phyloP scores from a whole-genome alignment of 2,329 filamentous ascomycete genomes.

The Aspergillaceae sp. region DNA sequence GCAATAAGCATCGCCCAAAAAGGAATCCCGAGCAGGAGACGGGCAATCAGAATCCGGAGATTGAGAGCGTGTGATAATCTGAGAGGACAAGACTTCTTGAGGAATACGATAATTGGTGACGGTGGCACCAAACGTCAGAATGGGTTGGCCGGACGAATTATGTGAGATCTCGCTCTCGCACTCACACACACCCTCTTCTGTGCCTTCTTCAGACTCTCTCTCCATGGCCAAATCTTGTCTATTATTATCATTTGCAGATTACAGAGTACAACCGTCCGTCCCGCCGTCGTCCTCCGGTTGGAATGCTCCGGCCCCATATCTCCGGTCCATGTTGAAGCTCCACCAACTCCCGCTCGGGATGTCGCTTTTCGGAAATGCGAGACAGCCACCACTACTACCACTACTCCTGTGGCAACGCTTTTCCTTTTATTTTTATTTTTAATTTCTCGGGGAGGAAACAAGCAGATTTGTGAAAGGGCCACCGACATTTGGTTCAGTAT shows the following conservation, averaged over 20 bases:
- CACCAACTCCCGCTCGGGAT: not conserved
- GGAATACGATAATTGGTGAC: no score
- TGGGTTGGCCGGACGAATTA: no score
- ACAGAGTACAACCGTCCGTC: no score
- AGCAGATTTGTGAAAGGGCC: not conserved
- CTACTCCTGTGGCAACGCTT: not conserved
- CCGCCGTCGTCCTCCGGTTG: not conserved
- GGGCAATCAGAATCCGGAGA: no score
- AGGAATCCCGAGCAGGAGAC: not conserved
- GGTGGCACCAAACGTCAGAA: no score
- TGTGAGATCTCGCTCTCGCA: no score
- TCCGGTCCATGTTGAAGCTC: not conserved
- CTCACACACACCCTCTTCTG: no score
- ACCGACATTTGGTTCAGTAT: not conserved
- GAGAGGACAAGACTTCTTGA: no score
- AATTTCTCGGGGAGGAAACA: not conserved
- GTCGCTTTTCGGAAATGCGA: constrained; percentile 1
- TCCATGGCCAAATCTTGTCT: no score
- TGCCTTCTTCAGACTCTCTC: no score
- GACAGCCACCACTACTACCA: not conserved
- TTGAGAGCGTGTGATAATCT: no score
- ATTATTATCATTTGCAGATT: no score
- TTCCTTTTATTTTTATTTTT: not conserved
- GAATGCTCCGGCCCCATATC: not conserved
- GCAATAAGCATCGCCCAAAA: not conserved